Percentiles rank a stretch among this genome's conserved stretches.
Evolutionary conservation across 164 flowering plant species (phyloP).

Genomic region (Cinnamomum micranthum): DNA sequence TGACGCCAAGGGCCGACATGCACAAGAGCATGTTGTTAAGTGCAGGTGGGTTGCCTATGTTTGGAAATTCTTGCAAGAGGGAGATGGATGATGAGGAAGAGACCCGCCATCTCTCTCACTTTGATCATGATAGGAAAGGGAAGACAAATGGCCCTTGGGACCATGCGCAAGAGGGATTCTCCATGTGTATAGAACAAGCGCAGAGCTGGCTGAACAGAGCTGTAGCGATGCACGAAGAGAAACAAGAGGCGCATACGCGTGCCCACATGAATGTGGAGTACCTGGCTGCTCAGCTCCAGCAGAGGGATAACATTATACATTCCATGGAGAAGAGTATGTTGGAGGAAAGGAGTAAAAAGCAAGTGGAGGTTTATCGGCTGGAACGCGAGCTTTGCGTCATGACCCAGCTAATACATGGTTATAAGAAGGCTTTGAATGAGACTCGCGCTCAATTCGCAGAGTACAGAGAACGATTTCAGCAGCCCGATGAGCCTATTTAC

Average conservation of each 20-base stretch:
- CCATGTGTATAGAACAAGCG: slow-evolving; percentile 43
- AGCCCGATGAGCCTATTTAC: slow-evolving; percentile 64
- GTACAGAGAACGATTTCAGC: slow-evolving; percentile 46
- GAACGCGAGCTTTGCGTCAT: slow-evolving; percentile 63
- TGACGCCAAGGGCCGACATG: slow-evolving; percentile 30
- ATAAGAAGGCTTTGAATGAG: slow-evolving; percentile 68
- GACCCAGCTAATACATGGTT: slow-evolving; percentile 52
- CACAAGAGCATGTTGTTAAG: slow-evolving; percentile 10
- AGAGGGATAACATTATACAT: slow-evolving; percentile 35
- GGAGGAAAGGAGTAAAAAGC: slow-evolving; percentile 50
- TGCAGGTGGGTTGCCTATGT: slow-evolving; percentile 35
- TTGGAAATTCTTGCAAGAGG: slow-evolving; percentile 47
- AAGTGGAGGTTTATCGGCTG: slow-evolving; percentile 41
- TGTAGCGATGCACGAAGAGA: slow-evolving; percentile 37
- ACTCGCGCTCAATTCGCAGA: slow-evolving; percentile 50
- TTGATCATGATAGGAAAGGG: slow-evolving; percentile 48
- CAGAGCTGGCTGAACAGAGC: slow-evolving; percentile 40
- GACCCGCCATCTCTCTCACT: slow-evolving; percentile 24
- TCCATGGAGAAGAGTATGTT: slow-evolving; percentile 33
- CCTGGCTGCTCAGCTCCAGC: slow-evolving; percentile 42
- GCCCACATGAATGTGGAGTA: slow-evolving; percentile 34
- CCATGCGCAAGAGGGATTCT: slow-evolving; percentile 31
- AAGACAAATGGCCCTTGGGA: slow-evolving; percentile 42
- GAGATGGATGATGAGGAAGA: slow-evolving; percentile 41
- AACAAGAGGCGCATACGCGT: slow-evolving; percentile 37